Conservation (phyloP, 352 stramenopile species). For the Phytophthora boehmeriae region DNA sequence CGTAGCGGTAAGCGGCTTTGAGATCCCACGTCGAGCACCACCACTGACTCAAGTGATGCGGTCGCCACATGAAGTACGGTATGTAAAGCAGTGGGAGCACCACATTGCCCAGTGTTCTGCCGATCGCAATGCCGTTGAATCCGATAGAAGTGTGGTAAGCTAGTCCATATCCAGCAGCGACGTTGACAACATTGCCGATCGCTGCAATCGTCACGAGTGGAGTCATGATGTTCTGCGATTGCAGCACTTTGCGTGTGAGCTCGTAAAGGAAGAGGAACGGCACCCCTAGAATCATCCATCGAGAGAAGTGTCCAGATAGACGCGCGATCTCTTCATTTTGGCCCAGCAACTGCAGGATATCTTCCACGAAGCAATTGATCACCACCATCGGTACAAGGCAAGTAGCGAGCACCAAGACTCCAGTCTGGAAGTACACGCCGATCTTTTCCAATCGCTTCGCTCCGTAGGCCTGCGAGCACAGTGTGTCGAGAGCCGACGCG, state of each 20-base stretch:
- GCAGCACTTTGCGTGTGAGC: constrained; percentile 68
- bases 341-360: constrained; percentile 40
- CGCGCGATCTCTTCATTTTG: constrained; percentile 49
- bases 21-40: constrained; percentile 41
- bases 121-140: constrained; percentile 75
- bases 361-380: constrained; percentile 51
- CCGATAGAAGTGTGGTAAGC: constrained; percentile 66
- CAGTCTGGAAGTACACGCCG: constrained; percentile 74
- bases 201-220: constrained; percentile 65
- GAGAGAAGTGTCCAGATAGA: constrained; percentile 55
- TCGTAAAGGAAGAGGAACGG: constrained; percentile 81
- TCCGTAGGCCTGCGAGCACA: constrained; percentile 67
- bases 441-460: constrained; percentile 60
- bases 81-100: constrained; percentile 45
- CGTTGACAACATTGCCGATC: constrained; percentile 62
- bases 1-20: constrained; percentile 25
- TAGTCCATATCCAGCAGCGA: constrained; percentile 56
- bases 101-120: constrained; percentile 46
- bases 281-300: constrained; percentile 55
- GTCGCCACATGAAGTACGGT: constrained; percentile 48
- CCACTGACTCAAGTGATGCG: constrained; percentile 32
- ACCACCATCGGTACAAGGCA: constrained; percentile 45
- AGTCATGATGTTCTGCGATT: constrained; percentile 68
- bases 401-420: constrained; percentile 46
- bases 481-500: constrained; percentile 71